phyloP scores from a whole-genome alignment of 257 asterid species.

The Striga asiatica region DNA sequence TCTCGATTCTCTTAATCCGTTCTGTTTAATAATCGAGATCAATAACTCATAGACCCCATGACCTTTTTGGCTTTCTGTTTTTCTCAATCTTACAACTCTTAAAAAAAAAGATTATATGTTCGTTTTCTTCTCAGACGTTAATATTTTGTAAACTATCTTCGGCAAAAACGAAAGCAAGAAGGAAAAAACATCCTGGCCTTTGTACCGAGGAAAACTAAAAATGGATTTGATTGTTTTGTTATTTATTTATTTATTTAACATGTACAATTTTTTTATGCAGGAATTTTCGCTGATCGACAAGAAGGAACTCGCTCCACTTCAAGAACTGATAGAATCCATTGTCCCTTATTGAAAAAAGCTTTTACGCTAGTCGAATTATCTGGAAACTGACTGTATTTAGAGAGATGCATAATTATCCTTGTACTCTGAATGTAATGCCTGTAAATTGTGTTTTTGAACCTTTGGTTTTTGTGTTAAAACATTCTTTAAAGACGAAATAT shows the following conservation, averaged over 20 bases:
- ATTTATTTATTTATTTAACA: background rate
- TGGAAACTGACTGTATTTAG: conserved; percentile 14
- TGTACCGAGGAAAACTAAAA: no score
- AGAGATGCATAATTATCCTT: conserved; percentile 4
- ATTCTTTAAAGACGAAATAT: background rate
- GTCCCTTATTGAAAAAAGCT: conserved; percentile 44
- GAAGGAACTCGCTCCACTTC: conserved; percentile 92
- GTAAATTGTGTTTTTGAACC: no score
- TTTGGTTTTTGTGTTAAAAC: background rate
- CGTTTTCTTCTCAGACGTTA: no score
- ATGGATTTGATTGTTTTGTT: background rate
- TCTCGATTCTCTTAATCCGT: background rate
- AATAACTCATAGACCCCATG: no score
- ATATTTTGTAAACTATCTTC: no score
- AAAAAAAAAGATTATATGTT: no score
- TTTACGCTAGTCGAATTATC: background rate
- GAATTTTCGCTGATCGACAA: conserved; percentile 82
- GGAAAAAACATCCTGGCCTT: no score
- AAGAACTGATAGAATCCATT: conserved; percentile 78
- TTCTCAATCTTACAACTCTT: no score
- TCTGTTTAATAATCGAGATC: no score
- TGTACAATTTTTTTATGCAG: conserved; percentile 28
- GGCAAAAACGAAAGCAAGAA: no score
- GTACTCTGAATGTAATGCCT: background rate
- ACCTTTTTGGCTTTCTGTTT: no score